Conservation (phyloP, 352 stramenopile species). For the Peronospora farinosa region DNA sequence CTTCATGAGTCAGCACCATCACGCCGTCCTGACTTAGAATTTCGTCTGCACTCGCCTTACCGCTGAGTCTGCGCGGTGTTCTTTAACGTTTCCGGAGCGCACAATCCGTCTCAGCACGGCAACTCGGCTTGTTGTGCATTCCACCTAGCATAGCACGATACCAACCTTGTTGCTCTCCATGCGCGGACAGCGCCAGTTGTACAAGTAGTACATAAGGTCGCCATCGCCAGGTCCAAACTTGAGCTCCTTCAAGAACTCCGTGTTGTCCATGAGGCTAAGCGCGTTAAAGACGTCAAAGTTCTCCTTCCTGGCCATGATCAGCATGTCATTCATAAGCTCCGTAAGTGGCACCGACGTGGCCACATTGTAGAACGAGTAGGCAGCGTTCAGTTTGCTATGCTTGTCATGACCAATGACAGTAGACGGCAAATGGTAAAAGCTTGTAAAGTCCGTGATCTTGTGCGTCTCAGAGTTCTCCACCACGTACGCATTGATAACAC, state of each 20-base stretch:
- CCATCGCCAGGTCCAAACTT: constrained; percentile 57
- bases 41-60: constrained; percentile 9
- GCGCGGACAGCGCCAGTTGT: constrained; percentile 69
- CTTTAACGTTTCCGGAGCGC: constrained; percentile 3
- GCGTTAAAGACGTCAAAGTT: constrained; percentile 72
- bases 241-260: constrained; percentile 50
- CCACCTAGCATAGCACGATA: constrained; percentile 50
- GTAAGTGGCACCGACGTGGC: constrained; percentile 47
- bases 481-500: constrained; percentile 95
- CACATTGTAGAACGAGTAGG: constrained; percentile 99
- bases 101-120: constrained; percentile 7
- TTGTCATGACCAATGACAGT: constrained; percentile 93
- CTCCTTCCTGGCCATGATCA: constrained; percentile 58
- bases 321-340: constrained; percentile 46
- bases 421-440: constrained; percentile 98
- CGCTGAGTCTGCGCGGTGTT: constrained; percentile 9
- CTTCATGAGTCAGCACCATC: constrained; percentile 1
- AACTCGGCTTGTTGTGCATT: constrained; percentile 4
- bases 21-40: not conserved
- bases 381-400: constrained; percentile 93
- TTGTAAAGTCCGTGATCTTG: constrained; percentile 92
- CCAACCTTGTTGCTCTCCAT: constrained; percentile 42
- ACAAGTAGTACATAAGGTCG: constrained; percentile 72
- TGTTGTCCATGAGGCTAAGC: constrained; percentile 65
- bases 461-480: constrained; percentile 65